phyloP scores from a whole-genome alignment of 257 asterid species.

The Nicotiana tomentosiformis region DNA sequence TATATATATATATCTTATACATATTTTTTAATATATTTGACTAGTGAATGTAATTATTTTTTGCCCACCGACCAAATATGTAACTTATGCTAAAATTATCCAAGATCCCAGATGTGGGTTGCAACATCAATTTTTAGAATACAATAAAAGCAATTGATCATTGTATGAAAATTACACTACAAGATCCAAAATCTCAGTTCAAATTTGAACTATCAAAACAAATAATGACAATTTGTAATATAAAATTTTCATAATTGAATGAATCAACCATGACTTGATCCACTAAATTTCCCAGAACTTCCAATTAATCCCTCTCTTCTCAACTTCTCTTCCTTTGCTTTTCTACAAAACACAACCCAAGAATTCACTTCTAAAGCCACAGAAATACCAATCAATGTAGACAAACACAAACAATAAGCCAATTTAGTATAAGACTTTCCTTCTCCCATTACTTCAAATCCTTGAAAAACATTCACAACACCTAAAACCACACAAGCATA shows the following conservation, averaged over 20 bases:
- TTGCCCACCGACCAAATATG: too few species aligned
- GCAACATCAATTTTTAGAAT: neutral
- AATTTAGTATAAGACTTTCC: constrained; percentile 39
- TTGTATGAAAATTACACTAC: neutral
- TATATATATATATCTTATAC: too few species aligned
- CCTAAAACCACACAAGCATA: constrained; percentile 81
- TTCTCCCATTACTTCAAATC: constrained; percentile 76
- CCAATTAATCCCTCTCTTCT: constrained; percentile 78
- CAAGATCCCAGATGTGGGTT: neutral
- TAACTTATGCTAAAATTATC: too few species aligned
- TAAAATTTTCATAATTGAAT: neutral
- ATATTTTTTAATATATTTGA: too few species aligned
- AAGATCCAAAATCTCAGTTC: neutral
- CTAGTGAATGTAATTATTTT: too few species aligned
- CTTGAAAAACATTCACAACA: constrained; percentile 74
- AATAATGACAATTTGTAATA: neutral
- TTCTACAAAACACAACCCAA: constrained; percentile 88
- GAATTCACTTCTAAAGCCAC: constrained; percentile 85
- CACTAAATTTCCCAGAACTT: constrained; percentile 46
- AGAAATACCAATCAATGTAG: constrained; percentile 61
- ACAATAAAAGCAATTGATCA: neutral
- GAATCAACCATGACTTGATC: constrained; percentile 26
- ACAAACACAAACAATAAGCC: constrained; percentile 61
- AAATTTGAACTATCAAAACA: neutral
- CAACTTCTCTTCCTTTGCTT: constrained; percentile 73